A percentile compares a stretch with the other conserved stretches of the same genome.
These are phyloP conservation scores for Jacaranda mimosifolia DNA, from an alignment of 257 asterid species.

Conservation along the genomic window DNA sequence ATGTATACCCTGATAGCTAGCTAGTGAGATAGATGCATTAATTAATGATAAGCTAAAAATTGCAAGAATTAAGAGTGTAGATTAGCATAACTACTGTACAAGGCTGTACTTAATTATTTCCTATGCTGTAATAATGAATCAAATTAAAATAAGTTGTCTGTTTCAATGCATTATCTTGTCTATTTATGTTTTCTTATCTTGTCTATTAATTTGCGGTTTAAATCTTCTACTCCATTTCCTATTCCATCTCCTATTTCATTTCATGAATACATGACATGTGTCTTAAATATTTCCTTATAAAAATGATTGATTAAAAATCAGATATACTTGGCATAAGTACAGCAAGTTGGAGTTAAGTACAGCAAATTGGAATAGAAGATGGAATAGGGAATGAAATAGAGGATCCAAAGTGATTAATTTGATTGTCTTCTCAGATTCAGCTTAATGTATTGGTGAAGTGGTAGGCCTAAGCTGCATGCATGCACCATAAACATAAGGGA, in stretches of 20 bases:
- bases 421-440: background rate
- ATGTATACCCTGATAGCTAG: background rate
- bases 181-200: background rate
- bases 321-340: no score
- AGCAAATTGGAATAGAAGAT: no score
- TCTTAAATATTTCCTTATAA: no score
- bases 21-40: background rate
- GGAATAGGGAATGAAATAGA: no score
- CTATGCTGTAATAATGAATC: conserved; percentile 6
- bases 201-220: no score
- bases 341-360: no score
- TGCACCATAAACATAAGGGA: background rate
- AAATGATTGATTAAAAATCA: no score
- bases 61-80: background rate
- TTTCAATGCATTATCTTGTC: background rate
- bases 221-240: no score
- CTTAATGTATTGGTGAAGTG: background rate
- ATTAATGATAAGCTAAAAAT: background rate
- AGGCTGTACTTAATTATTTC: background rate
- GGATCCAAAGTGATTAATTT: no score
- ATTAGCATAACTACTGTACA: background rate
- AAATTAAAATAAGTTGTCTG: background rate
- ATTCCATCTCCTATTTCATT: no score
- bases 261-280: no score
- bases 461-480: background rate